phyloP scores from a whole-genome alignment of 192 early-diverging fungal genomes.

The Gamsiella multidivaricata region DNA sequence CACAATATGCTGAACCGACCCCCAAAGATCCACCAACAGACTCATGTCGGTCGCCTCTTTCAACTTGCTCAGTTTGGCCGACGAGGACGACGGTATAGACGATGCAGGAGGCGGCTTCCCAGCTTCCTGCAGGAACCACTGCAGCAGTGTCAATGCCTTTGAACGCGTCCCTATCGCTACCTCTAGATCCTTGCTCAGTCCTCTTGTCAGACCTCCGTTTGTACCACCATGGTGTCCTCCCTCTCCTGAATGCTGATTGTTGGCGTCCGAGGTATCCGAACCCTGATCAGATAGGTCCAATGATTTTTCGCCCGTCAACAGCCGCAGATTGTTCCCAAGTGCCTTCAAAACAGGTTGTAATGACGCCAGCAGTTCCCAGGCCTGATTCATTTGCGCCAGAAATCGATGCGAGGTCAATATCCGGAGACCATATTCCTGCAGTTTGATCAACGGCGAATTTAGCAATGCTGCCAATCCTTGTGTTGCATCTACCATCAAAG shows the following conservation, averaged over 20 bases:
- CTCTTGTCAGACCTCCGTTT: neutral
- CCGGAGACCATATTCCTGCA: conserved; percentile 39
- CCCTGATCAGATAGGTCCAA: neutral
- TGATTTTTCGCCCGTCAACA: neutral
- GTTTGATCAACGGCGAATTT: conserved; percentile 24
- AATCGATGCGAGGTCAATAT: conserved; percentile 22
- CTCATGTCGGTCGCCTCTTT: neutral
- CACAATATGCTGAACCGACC: conserved; percentile 4
- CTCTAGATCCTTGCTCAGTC: conserved; percentile 6
- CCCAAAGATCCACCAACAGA: conserved; percentile 28
- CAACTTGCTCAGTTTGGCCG: neutral
- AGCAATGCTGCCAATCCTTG: conserved; percentile 5
- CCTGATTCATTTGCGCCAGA: conserved; percentile 1
- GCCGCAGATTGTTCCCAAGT: neutral
- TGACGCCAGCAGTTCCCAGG: conserved; percentile 8
- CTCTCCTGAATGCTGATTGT: neutral
- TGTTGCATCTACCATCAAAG: neutral
- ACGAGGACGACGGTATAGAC: neutral
- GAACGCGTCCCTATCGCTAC: neutral
- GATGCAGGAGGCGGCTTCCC: neutral
- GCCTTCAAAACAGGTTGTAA: conserved; percentile 14
- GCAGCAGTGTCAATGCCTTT: conserved; percentile 18
- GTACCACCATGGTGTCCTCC: neutral
- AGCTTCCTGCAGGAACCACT: conserved; percentile 25
- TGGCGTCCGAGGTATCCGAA: neutral